Base-by-base conservation (phyloP, 257 asterid species). In the Eustoma russellianum region DNA sequence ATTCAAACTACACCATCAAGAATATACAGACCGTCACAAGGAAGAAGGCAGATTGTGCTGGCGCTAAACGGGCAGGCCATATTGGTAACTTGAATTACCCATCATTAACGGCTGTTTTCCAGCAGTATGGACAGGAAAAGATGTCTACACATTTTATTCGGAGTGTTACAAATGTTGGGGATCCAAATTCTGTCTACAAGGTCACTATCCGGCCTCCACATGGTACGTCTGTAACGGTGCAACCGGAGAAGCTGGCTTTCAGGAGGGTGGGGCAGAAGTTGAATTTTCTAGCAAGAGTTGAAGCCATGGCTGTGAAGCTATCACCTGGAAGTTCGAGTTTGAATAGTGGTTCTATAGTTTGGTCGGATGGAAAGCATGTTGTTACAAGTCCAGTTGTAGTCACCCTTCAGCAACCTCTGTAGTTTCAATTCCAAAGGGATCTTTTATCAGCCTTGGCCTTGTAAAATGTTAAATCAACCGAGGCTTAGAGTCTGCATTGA, bases 11-110 rank as follows among this genome's bases (percentile, higher is more conserved):
- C 64, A 76, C 95, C 0, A 46, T 28, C 5, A 86, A 79, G 60
- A 86, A 86, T 63, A 78, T 89, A 10, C 62, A 69, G 45, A 55
- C 56, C 0, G 61, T 89, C 6, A 79, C 93, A 0, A 53, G 94
- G 57, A 86, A 75, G 66, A 15, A 41, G 0, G 75, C 73, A 0
- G 80, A 83, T 57, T 89, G 97, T 48, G 52, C 70, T 6, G 78
- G 82, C 9, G 97, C 95, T 0, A 89, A 79, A 47, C 55, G 70
- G 59, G 94, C 90, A 0, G 97, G 97, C 3, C 95, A 89, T 24
- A 58, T 71, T 0, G 93, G 97, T 17, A 89, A 89, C 38, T 53
- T 89, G 67, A 89, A 89, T 55, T 89, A 89, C 64, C 97, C 97
- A 0, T 64, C 97, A 1, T 38, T 89, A 53, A 65, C 93, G 0